Evolutionary conservation across 495 filamentous ascomycete genomes (phyloP).

Genomic region (Tuber brumale): DNA sequence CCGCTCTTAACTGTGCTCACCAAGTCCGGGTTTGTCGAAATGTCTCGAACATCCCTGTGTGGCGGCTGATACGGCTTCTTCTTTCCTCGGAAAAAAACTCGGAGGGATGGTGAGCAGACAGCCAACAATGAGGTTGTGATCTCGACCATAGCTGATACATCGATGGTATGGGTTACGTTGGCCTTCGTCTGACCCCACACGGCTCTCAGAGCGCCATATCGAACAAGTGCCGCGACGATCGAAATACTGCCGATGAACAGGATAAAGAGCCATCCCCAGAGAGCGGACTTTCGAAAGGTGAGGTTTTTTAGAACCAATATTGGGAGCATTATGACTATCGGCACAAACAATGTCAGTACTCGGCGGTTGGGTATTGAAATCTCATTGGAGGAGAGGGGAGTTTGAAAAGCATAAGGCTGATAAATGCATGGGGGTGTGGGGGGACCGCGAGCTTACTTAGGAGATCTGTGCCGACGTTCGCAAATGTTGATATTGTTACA

Average conservation of each 20-base stretch:
- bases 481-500: conserved; percentile 36
- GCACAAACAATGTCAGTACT: not conserved
- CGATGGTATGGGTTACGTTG: conserved; percentile 43
- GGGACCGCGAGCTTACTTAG: not conserved
- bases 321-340: conserved; percentile 1
- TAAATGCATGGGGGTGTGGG: not conserved
- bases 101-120: conserved; percentile 28
- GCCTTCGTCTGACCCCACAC: conserved; percentile 40
- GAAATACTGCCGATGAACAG: conserved; percentile 42
- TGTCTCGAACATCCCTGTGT: not conserved
- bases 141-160: conserved; percentile 44
- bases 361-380: not conserved
- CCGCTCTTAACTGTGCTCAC: not conserved
- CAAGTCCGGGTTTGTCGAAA: not conserved
- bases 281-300: conserved; percentile 34
- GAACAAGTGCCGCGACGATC: conserved; percentile 42
- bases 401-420: not conserved
- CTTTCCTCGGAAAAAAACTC: not conserved
- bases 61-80: not conserved
- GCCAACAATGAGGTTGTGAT: conserved; percentile 40
- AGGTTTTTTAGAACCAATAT: conserved; percentile 7
- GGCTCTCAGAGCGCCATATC: conserved; percentile 38
- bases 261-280: conserved; percentile 40
- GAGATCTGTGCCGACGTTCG: conserved; percentile 4
- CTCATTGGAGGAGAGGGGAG: not conserved